phyloP scores from a whole-genome alignment of 78 protist genomes.

The Planoprotostelium fungivorum region DNA sequence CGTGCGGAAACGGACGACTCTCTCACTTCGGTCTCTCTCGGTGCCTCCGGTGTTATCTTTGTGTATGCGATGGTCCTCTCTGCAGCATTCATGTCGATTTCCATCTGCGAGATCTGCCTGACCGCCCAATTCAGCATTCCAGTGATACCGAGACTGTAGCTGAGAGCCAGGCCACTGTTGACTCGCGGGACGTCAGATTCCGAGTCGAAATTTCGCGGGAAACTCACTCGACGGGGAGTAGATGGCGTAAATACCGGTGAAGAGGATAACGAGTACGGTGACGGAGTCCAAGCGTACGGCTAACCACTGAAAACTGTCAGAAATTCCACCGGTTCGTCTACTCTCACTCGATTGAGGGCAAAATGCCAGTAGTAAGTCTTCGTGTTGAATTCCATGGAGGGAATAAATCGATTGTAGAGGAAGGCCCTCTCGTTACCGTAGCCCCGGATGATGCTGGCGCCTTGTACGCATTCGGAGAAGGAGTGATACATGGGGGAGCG shows the following conservation, averaged over 20 bases:
- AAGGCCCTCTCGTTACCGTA: constrained; percentile 9
- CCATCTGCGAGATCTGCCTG: constrained; percentile 27
- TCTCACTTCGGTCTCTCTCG: constrained; percentile 4
- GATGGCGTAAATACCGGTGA: constrained; percentile 27
- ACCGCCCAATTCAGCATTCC: constrained; percentile 17
- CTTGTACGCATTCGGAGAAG: constrained; percentile 83
- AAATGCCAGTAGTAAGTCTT: background rate
- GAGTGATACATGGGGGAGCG: constrained; percentile 83
- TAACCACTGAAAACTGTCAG: constrained; percentile 28
- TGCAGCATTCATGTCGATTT: constrained; percentile 52
- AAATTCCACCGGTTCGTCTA: background rate
- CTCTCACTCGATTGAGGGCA: background rate
- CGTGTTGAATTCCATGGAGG: background rate
- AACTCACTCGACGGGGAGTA: background rate
- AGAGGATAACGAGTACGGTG: constrained; percentile 42
- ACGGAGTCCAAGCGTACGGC: constrained; percentile 69
- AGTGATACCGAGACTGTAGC: constrained; percentile 55
- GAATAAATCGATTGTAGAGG: background rate
- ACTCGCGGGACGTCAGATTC: no score
- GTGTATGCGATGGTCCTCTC: constrained; percentile 46
- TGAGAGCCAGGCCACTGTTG: constrained; percentile 49
- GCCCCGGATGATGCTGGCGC: constrained; percentile 91
- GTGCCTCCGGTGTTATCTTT: constrained; percentile 21
- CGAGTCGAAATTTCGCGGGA: no score
- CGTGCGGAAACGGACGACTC: constrained; percentile 18